Evolutionary conservation across 2,329 filamentous ascomycete genomes (phyloP), one percentile per base, ranked within the genome.

Genomic region (Botryotinia convoluta): DNA sequence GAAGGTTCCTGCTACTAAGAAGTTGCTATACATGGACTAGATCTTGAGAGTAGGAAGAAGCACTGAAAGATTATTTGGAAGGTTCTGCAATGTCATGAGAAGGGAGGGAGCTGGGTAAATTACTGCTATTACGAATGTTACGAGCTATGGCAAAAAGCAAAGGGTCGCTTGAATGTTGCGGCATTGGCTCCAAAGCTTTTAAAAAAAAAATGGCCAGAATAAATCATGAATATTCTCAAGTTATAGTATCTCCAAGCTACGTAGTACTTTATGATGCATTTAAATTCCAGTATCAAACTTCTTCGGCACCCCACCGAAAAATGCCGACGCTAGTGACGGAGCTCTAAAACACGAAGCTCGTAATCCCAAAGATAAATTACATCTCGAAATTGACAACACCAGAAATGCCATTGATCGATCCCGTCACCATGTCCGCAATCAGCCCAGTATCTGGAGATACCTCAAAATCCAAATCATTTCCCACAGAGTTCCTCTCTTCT

Each of bases 341-440:
- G 69, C 59, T 71, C 32, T 10, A 64, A 62, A 64, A 64, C 44
- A 65, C 69, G 69, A 65, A 71, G n/a, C 32, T 42, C 37, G 32
- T 7, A 44, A 69, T 42, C 10, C 63, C 32, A 10, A 51, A 65
- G 51, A 54, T 54, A n/a, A 16, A 8, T n/a, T 42, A 18, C 26
- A 57, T 44, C 35, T 26, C 54, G 37, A 12, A 57, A 57, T 45
- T 67, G 42, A 72, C 37, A 67, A 72, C 61, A 51, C 20, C 59
- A 57, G 37, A 59, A 67, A 80, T 80, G 78, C 78, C 79, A 64
- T 77, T 80, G 74, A 77, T 80, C 65, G 78, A 81, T 60, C 78
- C 78, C 14, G 74, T 80, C 65, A 80, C 78, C n/a, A 80, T 80
- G 79, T 78, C 79, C 9, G 73, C 69, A 45, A 72, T 73, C 35